A percentile compares a stretch with the other conserved stretches of the same genome.
These are phyloP conservation scores for Coccomyxa subellipsoidea DNA, from an alignment of 163 green algal species.

Conservation along the genomic window DNA sequence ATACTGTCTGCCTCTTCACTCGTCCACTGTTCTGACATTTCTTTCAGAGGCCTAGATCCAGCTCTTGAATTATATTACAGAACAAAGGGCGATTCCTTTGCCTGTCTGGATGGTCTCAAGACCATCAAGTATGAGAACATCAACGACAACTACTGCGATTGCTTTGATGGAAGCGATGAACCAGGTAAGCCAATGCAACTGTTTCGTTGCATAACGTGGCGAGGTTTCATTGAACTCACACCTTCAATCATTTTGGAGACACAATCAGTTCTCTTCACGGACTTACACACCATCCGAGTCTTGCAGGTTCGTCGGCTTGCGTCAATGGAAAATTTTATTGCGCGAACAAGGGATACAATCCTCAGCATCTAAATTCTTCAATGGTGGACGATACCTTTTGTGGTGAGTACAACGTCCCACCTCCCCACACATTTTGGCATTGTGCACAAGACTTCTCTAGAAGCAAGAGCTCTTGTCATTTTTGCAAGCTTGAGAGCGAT, in stretches of 20 bases:
- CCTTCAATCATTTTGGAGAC: too few relatives aligned
- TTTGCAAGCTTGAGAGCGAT: too few relatives aligned
- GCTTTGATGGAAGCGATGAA: constrained; percentile 90
- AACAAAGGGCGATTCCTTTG: constrained; percentile 45
- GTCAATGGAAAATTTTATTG: constrained; percentile 84
- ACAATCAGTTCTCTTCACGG: too few relatives aligned
- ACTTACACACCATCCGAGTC: too few relatives aligned
- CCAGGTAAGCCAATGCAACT: constrained; percentile 55
- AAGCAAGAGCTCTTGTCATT: too few relatives aligned
- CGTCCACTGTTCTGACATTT: neutral
- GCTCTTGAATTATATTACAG: constrained; percentile 46
- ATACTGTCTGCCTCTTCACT: neutral
- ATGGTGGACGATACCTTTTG: constrained; percentile 94
- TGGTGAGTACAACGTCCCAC: constrained; percentile 50
- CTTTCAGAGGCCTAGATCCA: constrained; percentile 47
- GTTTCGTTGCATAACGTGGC: too few relatives aligned
- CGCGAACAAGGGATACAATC: constrained; percentile 68
- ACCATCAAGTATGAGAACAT: constrained; percentile 55
- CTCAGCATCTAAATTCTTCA: constrained; percentile 55
- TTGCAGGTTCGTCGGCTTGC: constrained; percentile 83
- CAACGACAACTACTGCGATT: constrained; percentile 98
- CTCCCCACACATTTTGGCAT: neutral
- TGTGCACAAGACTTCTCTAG: too few relatives aligned
- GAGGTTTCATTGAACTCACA: too few relatives aligned
- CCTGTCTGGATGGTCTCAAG: constrained; percentile 62